phyloP scores from a whole-genome alignment of 805 yeast genomes.

The Hanseniaspora singularis region DNA sequence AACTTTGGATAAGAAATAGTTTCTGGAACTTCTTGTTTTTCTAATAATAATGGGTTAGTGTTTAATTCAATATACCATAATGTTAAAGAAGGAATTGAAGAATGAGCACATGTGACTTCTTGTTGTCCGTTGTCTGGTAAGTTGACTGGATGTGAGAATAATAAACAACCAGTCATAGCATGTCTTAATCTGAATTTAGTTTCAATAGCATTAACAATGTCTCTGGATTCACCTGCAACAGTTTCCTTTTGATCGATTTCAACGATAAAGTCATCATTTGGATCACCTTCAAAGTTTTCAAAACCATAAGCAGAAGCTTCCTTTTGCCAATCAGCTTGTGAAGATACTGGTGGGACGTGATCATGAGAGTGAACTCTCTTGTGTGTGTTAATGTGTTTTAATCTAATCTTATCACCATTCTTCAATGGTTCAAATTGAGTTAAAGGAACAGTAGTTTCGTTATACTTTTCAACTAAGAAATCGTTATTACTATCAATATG shows the following conservation, averaged over 20 bases:
- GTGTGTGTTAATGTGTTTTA: slow-evolving; percentile 44
- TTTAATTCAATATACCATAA: slow-evolving; percentile 70
- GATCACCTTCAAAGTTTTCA: slow-evolving; percentile 68
- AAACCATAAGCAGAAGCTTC: slow-evolving; percentile 69
- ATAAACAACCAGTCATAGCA: slow-evolving; percentile 65
- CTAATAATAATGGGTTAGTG: slow-evolving; percentile 37
- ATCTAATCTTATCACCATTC: slow-evolving; percentile 61
- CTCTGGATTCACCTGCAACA: slow-evolving; percentile 40
- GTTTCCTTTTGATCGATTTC: slow-evolving; percentile 53
- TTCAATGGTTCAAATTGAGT: slow-evolving; percentile 51
- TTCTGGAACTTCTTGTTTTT: slow-evolving; percentile 29
- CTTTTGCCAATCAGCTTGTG: slow-evolving; percentile 63
- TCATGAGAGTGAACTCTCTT: slow-evolving; percentile 75
- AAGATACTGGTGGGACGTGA: slow-evolving; percentile 65
- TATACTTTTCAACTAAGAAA: slow-evolving; percentile 60
- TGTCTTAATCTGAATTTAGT: slow-evolving; percentile 65
- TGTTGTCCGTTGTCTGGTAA: slow-evolving; percentile 82
- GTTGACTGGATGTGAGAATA: slow-evolving; percentile 63
- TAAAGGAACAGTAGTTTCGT: slow-evolving; percentile 37
- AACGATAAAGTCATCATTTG: slow-evolving; percentile 70
- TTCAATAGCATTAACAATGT: slow-evolving; percentile 49
- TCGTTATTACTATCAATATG: slow-evolving; percentile 64
- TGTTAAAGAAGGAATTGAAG: slow-evolving; percentile 48
- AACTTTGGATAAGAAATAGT: slow-evolving; percentile 43
- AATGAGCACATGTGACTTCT: slow-evolving; percentile 70